Base-by-base conservation (phyloP, 139 green algal species). In the Raphidocelis subcapitata region DNA sequence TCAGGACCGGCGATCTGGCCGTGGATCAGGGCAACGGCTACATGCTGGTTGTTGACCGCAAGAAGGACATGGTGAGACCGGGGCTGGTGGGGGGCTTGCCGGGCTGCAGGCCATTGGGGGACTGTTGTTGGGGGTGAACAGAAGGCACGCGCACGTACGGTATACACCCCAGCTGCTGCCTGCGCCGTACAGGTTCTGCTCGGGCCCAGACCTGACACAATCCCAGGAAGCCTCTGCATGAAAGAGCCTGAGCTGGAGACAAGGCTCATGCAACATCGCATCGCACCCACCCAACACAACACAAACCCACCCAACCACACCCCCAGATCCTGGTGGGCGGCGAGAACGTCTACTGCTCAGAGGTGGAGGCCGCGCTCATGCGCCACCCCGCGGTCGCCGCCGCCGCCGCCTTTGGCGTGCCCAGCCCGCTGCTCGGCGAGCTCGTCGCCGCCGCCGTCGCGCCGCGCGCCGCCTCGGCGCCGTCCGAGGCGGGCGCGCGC, bases 311-410 rank as follows among this genome's bases (percentile, higher is more conserved):
- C n/a, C n/a, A n/a, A n/a, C n/a, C n/a, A n/a, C n/a, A n/a, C n/a
- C n/a, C n/a, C n/a, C 62, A 68, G 21, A 26, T 29, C 26, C 26
- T 26, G 62, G 62, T 37, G 60, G 62, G 36, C 5, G 41, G 31
- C 31, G 91, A 96, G 76, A 97, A 97, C 59, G 93, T 97, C 31
- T 97, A 97, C 81, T 90, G 82, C 67, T 86, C 79, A 15, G 92
- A 97, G 74, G 92, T 97, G 51, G 93, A 97, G 70, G 80, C 85
- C n/a, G 91, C 89, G 16, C 82, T 97, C 41, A 62, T 86, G 32
- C 66, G 49, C 14, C 90, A 97, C 70, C 82, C 84, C 0, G 54
- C 63, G 0, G 92, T 97, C 2, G 70, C 79, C 14, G 77, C 91
- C 66, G 91, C 87, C 3, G 88, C 93, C 1, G 91, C 89, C 4